phyloP scores from a whole-genome alignment of 805 yeast genomes.

The Babjeviella inositovora region DNA sequence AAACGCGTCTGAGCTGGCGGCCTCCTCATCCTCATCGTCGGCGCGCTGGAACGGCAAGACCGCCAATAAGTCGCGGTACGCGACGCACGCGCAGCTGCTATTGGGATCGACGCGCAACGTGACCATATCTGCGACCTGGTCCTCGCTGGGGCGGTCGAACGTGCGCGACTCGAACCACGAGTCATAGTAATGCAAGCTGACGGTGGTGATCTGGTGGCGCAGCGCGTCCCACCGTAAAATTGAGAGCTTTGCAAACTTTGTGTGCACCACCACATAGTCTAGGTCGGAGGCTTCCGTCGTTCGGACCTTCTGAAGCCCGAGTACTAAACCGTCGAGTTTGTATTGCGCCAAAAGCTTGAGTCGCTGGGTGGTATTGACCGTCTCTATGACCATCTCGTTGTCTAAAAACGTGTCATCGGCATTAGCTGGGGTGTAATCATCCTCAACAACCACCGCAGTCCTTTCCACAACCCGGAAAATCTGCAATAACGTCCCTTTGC shows the following conservation, averaged over 20 bases:
- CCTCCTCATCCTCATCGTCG: slow-evolving; percentile 21
- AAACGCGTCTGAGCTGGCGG: slow-evolving; percentile 9
- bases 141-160: slow-evolving; percentile 16
- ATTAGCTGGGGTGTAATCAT: no score
- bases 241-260: slow-evolving; percentile 66
- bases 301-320: slow-evolving; percentile 34
- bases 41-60: slow-evolving; percentile 45
- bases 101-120: slow-evolving; percentile 47
- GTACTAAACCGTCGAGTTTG: slow-evolving; percentile 53
- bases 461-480: slow-evolving; percentile 29
- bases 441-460: no score
- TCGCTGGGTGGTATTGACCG: slow-evolving; percentile 4
- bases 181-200: slow-evolving; percentile 80
- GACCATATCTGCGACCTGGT: no score
- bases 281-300: slow-evolving; percentile 25
- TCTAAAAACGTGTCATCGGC: no score
- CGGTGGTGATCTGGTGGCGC: slow-evolving; percentile 41
- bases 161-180: slow-evolving; percentile 36
- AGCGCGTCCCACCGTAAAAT: slow-evolving; percentile 53
- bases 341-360: slow-evolving; percentile 39
- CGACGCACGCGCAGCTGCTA: slow-evolving; percentile 33
- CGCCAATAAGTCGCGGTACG: slow-evolving; percentile 54
- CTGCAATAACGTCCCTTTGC: slow-evolving; percentile 56
- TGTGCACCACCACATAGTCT: slow-evolving; percentile 51
- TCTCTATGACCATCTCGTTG: no score